Base-by-base conservation (phyloP, 495 filamentous ascomycete species). In the Thozetella sp. region DNA sequence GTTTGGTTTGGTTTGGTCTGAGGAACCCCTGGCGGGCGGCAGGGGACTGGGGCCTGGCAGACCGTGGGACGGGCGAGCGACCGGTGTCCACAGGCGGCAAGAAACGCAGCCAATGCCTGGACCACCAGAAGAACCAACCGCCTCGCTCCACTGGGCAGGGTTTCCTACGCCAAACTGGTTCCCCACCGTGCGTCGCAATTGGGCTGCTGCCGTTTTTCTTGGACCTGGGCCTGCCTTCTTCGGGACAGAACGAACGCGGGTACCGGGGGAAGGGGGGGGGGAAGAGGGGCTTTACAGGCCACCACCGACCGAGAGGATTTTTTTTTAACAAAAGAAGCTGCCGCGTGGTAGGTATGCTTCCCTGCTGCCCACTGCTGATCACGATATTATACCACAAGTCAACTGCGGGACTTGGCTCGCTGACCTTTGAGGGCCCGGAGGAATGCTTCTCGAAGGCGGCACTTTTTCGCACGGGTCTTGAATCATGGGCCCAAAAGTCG, bases 161-260 rank as follows among this genome's bases (percentile, higher is more conserved):
- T 67, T 51, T 54, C 56, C 48, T 59, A 59, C 62, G 61, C 64
- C 63, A 66, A 65, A 62, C 57, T 48, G 58, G 6, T n/a, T 62
- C 64, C 58, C 68, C 68, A 64, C 70, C 52, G 52, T 56, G 37
- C 54, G 46, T 62, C 24, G 54, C 61, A 51, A 72, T 70, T 72
- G 69, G 67, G 66, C 67, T 70, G 61, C 61, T 59, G 58, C 60
- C 64, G 63, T 54, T 56, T 57, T 56, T 22, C 40, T 22, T 56
- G 43, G 24, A n/a, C 53, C 51, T 19, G 17, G 52, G 13, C 24
- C 51, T 54, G 43, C 30, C 54, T 34, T 37, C n/a, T n/a, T n/a
- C n/a, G n/a, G n/a, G n/a, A n/a, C n/a, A n/a, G n/a, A n/a, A n/a
- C n/a, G n/a, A n/a, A n/a, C n/a, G n/a, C n/a, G n/a, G n/a, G 43